Base-by-base conservation (phyloP, 1,139 yeast species). In the Kurtzmaniella quercitrusa region DNA sequence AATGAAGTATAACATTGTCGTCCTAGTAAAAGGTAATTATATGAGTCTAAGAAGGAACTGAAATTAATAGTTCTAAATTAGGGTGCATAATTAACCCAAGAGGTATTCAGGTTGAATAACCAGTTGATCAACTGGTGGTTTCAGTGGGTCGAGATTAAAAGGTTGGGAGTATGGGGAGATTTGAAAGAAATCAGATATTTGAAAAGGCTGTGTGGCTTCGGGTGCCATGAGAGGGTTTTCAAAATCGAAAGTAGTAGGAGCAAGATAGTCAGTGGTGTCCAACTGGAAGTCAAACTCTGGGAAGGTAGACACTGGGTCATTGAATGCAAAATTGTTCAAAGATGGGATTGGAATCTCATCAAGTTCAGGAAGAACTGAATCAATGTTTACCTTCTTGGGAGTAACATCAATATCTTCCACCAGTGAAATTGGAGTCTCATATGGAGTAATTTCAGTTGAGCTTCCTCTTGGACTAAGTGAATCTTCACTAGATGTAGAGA, bases 341-440 rank as follows among this genome's bases (percentile, higher is more conserved):
- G 23, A 15, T 15, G 41, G 26, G 22, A 39, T 17, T 16, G 20
- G 11, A n/a, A 16, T 17, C 5, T 36, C 30, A 15, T 19, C 9
- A 5, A 34, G 11, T 7, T 14, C 23, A 12, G 22, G 22, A 16
- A 17, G 16, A 18, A 6, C 34, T 3, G 9, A 6, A 5, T 41
- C 40, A 17, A 38, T 6, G 22, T 33, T 33, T 12, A 33, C 18
- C 33, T 36, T 41, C 30, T 37, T 41, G 2, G 34, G 18, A 3
- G 37, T 21, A 5, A 28, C 39, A 2, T 21, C 28, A 2, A 23
- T 7, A 7, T 42, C 45, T 14, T 17, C 14, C n/a, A 26, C 28
- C 5, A 16, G 26, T 6, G 45, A 42, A 6, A 40, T 12, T 14
- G 45, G 45, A 12, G 43, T 42, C 23, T 36, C 35, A 33, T 40